phyloP scores from a whole-genome alignment of 148 eudicot genomes.

The Chenopodium formosanum region DNA sequence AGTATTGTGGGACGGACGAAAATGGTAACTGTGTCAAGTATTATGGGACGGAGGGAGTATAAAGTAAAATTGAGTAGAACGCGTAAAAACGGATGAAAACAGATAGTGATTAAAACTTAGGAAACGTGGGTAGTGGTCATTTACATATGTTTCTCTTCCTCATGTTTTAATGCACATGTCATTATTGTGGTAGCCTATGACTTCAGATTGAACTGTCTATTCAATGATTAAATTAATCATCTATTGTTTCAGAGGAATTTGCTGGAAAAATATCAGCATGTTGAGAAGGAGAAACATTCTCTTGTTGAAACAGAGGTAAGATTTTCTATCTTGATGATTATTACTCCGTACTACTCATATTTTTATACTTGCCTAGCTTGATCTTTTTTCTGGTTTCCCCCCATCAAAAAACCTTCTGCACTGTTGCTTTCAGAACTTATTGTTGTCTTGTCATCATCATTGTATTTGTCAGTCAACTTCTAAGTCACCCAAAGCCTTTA shows the following conservation, averaged over 20 bases:
- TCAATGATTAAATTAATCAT: neutral
- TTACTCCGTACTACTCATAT: neutral
- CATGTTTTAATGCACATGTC: neutral
- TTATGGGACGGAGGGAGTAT: too few species aligned
- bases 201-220: neutral
- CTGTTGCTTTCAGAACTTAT: neutral
- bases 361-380: neutral
- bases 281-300: conserved; percentile 51
- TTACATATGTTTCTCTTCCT: neutral
- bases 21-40: too few species aligned
- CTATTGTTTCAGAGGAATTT: conserved; percentile 28
- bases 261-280: conserved; percentile 48
- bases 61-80: too few species aligned
- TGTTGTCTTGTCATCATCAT: neutral
- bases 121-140: neutral
- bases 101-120: too few species aligned
- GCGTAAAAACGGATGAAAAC: too few species aligned
- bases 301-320: conserved; percentile 63
- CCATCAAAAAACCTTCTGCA: neutral
- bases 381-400: neutral
- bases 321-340: neutral
- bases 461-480: neutral
- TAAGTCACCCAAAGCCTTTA: neutral
- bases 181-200: conserved; percentile 2
- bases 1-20: too few species aligned